Conservation (phyloP, 495 filamentous ascomycete genomes). For the Cudoniella acicularis region DNA sequence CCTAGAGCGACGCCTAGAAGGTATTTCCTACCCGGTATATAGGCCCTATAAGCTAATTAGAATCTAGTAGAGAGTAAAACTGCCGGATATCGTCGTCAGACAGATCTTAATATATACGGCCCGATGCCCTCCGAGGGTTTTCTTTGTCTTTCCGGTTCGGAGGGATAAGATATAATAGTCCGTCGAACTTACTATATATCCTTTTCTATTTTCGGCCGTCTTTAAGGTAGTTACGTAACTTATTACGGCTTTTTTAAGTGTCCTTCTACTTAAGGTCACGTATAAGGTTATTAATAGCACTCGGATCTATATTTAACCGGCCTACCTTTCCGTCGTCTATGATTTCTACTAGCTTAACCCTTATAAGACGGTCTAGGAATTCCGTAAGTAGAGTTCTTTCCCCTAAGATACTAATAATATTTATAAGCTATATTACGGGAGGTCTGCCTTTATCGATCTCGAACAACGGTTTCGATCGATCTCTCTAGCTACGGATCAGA, state of each 20-base stretch:
- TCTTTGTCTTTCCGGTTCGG: background rate
- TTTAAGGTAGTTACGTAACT: background rate
- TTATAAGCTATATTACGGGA: background rate
- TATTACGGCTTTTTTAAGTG: background rate
- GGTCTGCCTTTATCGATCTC: background rate
- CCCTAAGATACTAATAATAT: background rate
- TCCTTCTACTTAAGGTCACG: background rate
- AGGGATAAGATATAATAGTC: background rate
- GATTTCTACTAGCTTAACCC: background rate
- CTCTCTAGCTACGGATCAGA: background rate
- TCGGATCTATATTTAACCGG: background rate
- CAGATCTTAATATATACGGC: constrained; percentile 1
- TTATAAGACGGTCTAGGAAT: background rate
- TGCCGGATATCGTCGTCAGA: background rate
- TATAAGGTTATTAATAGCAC: background rate
- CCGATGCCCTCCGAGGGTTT: background rate
- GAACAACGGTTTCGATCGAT: background rate
- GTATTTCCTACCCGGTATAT: background rate
- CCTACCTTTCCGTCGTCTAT: background rate
- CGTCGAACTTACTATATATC: background rate
- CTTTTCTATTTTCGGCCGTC: background rate
- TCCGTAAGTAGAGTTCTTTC: background rate
- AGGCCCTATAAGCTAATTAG: background rate
- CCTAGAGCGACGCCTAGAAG: background rate
- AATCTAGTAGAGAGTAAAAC: background rate